A percentile compares a stretch with the other conserved stretches of the same genome.
phyloP scores from a whole-genome alignment of 352 stramenopile species.

The Aphanomyces astaci region DNA sequence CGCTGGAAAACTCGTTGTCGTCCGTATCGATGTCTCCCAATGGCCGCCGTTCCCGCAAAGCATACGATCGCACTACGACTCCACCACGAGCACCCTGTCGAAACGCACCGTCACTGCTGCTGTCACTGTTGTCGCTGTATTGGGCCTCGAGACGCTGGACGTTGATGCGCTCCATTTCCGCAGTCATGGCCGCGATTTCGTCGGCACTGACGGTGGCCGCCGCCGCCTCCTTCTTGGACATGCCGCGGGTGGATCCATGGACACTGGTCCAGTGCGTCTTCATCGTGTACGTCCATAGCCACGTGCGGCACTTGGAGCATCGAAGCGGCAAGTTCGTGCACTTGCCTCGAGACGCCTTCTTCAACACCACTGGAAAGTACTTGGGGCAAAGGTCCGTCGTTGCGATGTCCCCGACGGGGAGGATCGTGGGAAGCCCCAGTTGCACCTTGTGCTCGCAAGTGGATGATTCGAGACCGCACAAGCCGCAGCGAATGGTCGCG shows the following conservation, averaged over 20 bases:
- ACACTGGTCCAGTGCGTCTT: not conserved
- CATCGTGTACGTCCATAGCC: constrained; percentile 17
- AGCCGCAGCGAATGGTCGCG: not conserved
- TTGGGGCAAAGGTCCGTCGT: not conserved
- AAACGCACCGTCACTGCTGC: not conserved
- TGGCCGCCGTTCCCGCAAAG: not conserved
- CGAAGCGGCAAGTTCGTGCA: constrained; percentile 6
- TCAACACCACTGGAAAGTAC: not conserved
- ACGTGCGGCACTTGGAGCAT: not conserved
- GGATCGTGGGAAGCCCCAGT: not conserved
- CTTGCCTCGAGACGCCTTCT: not conserved
- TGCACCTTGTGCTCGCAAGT: not conserved
- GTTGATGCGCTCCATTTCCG: not conserved
- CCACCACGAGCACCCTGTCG: not conserved
- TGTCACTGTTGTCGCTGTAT: not conserved
- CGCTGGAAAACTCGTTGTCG: not conserved
- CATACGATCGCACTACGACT: not conserved
- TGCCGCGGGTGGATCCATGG: not conserved
- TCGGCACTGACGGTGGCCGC: not conserved
- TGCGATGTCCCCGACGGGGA: not conserved
- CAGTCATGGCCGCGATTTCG: not conserved
- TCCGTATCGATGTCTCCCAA: not conserved
- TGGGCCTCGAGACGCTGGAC: not conserved
- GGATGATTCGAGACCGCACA: not conserved
- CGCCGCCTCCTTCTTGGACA: not conserved